These are phyloP conservation scores for Cubamyces lactineus DNA, from an alignment of 768 basidiomycete species.

Conservation along the genomic window DNA sequence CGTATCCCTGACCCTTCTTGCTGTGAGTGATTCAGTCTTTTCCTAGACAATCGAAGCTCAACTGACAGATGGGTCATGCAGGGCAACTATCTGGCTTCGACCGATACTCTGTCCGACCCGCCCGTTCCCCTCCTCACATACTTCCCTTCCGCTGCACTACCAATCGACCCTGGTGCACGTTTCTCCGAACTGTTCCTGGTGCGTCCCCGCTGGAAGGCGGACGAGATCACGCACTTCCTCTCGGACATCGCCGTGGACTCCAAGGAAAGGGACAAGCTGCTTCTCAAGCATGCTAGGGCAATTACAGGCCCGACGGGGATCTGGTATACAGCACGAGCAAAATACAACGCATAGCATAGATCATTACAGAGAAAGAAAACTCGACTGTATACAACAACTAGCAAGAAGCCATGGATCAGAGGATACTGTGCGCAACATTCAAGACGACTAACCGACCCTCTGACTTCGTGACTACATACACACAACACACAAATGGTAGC, in stretches of 20 bases:
- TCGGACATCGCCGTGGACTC: constrained; percentile 78
- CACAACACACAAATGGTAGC: not conserved
- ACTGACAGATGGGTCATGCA: constrained; percentile 33
- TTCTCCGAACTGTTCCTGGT: constrained; percentile 90
- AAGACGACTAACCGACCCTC: no score
- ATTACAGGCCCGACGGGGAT: constrained; percentile 67
- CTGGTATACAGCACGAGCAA: constrained; percentile 76
- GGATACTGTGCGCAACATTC: not conserved
- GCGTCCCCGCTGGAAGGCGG: constrained; percentile 71
- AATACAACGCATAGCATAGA: constrained; percentile 52
- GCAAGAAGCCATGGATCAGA: not conserved
- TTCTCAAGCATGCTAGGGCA: constrained; percentile 85
- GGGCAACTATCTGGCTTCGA: constrained; percentile 72
- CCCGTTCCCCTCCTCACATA: constrained; percentile 54
- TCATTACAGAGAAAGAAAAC: not conserved
- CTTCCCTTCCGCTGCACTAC: constrained; percentile 76
- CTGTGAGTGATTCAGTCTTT: constrained; percentile 47
- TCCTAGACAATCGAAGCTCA: not conserved
- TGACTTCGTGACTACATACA: not conserved
- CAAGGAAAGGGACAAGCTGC: constrained; percentile 86
- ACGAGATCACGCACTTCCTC: constrained; percentile 84
- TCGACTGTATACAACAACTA: not conserved
- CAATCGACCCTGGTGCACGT: constrained; percentile 75
- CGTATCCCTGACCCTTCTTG: constrained; percentile 69
- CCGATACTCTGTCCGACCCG: constrained; percentile 41